phyloP scores from a whole-genome alignment of 73 alveolate species.

The Tetrahymena thermophila region DNA sequence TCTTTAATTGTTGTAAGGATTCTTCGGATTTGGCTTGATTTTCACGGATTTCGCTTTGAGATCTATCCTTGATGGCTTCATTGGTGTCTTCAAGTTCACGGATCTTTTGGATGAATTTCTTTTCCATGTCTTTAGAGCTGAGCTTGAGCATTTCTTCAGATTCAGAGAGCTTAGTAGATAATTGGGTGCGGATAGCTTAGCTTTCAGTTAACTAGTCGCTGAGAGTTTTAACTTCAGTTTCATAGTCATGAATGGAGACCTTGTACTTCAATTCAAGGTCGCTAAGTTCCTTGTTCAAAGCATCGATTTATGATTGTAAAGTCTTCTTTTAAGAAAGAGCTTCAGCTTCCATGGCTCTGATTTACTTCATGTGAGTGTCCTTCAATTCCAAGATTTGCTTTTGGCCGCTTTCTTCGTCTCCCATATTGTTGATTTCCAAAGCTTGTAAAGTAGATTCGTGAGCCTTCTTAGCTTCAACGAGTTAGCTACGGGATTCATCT shows the following conservation, averaged over 20 bases:
- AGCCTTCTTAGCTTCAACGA: conserved; percentile 38
- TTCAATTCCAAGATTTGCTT: conserved; percentile 6
- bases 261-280: conserved; percentile 36
- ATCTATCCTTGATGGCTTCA: conserved; percentile 21
- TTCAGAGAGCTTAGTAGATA: not conserved
- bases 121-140: conserved; percentile 26
- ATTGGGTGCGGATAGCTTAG: conserved; percentile 9
- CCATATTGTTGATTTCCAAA: conserved; percentile 27
- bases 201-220: conserved; percentile 10
- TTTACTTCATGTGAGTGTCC: conserved; percentile 24
- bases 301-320: conserved; percentile 16
- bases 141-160: conserved; percentile 24
- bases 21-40: conserved; percentile 52
- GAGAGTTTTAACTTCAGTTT: conserved; percentile 25
- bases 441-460: conserved; percentile 40
- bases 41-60: conserved; percentile 21
- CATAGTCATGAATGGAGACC: conserved; percentile 21
- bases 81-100: conserved; percentile 6
- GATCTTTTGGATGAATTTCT: conserved; percentile 8
- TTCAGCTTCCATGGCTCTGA: conserved; percentile 19
- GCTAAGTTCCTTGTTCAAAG: conserved; percentile 16
- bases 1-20: conserved; percentile 55
- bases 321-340: conserved; percentile 12
- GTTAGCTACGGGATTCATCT: conserved; percentile 24
- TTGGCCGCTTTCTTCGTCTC: conserved; percentile 8